phyloP scores from a whole-genome alignment of 805 yeast genomes.

The Metschnikowia dekortorum region DNA sequence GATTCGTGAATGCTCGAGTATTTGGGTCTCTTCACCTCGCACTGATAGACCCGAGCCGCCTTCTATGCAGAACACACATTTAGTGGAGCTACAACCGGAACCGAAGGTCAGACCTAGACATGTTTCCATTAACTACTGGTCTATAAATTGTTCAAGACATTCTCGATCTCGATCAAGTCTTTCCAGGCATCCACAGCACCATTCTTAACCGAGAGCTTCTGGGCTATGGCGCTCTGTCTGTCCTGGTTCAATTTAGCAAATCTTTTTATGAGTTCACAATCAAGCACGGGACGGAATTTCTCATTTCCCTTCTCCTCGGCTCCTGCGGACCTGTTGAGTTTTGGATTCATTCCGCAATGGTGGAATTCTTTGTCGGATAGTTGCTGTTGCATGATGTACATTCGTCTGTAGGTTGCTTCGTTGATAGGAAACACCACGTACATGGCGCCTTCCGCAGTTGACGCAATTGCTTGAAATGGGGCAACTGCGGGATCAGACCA shows the following conservation, averaged over 20 bases:
- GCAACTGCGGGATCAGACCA: conserved; percentile 23
- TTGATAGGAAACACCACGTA: conserved; percentile 67
- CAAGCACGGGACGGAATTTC: conserved; percentile 60
- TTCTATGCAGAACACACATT: neutral
- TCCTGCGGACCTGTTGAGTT: conserved; percentile 53
- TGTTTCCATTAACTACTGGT: neutral
- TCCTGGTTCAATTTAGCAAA: conserved; percentile 56
- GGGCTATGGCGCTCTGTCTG: conserved; percentile 48
- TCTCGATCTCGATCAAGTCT: conserved; percentile 58
- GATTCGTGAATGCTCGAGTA: neutral
- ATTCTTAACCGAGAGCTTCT: conserved; percentile 53
- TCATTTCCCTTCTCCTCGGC: conserved; percentile 30
- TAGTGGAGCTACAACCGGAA: neutral
- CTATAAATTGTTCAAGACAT: conserved; percentile 27
- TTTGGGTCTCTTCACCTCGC: neutral
- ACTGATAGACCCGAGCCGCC: neutral
- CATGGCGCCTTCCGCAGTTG: conserved; percentile 75
- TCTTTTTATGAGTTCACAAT: conserved; percentile 51
- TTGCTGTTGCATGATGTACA: conserved; percentile 85
- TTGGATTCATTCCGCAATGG: conserved; percentile 77
- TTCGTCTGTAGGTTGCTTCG: conserved; percentile 72
- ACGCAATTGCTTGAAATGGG: conserved; percentile 62
- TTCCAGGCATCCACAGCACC: conserved; percentile 61
- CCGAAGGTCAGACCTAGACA: neutral
- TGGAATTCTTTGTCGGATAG: conserved; percentile 72